These are phyloP conservation scores for Parascedosporium putredinis DNA, from an alignment of 2,329 filamentous ascomycete species.

Conservation along the genomic window DNA sequence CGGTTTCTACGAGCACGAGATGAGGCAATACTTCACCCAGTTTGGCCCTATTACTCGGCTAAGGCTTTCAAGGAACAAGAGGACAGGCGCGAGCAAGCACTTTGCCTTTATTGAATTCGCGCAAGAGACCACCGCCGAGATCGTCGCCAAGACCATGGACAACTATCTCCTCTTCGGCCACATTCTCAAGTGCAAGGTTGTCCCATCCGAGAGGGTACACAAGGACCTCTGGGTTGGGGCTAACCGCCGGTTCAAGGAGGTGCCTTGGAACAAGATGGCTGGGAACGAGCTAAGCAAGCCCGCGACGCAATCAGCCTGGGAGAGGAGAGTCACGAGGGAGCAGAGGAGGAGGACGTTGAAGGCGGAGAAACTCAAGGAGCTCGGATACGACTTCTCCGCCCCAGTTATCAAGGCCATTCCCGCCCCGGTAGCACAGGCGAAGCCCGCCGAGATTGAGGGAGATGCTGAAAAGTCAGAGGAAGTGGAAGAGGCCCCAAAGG, in stretches of 20 bases:
- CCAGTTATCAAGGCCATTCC: constrained; percentile 55
- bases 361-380: constrained; percentile 62
- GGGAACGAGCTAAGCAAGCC: constrained; percentile 65
- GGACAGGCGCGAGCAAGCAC: constrained; percentile 85
- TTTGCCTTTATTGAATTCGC: constrained; percentile 90
- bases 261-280: constrained; percentile 81
- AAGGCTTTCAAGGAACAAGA: constrained; percentile 81
- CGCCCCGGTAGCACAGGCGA: constrained; percentile 26
- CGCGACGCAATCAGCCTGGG: constrained; percentile 66
- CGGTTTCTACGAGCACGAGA: constrained; percentile 93
- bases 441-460: constrained; percentile 20
- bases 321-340: constrained; percentile 63
- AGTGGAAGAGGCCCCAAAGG: constrained; percentile 26
- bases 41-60: constrained; percentile 74
- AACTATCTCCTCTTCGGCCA: constrained; percentile 94
- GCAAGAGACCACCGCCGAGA: constrained; percentile 67
- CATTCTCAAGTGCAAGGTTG: constrained; percentile 75
- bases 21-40: constrained; percentile 87
- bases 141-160: constrained; percentile 93
- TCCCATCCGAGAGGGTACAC: constrained; percentile 69
- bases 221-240: constrained; percentile 80
- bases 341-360: constrained; percentile 58
- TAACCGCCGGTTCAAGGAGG: constrained; percentile 78
- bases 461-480: constrained; percentile 25
- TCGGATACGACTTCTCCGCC: constrained; percentile 75